A percentile compares a stretch with the other conserved stretches of the same genome.
Evolutionary conservation across 345 rosid genomes (phyloP).

Genomic region (Acer yangbiense): DNA sequence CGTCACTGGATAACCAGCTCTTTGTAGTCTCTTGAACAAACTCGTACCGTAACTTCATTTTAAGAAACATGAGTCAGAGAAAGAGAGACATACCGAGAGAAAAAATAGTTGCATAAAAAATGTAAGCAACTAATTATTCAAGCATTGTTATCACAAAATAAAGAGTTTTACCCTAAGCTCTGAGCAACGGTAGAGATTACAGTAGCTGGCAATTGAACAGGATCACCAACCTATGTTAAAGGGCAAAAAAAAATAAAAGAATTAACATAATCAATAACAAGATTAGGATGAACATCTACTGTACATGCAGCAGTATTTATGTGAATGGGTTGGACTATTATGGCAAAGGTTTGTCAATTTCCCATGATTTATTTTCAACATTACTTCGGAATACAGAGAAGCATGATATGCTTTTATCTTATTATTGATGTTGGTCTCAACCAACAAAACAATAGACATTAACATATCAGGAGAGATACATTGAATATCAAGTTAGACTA

Average conservation of each 20-base stretch:
- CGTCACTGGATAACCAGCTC: slow-evolving; percentile 90
- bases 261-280: slow-evolving; percentile 16
- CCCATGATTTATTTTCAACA: not conserved
- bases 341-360: not conserved
- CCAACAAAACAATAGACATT: not conserved
- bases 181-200: slow-evolving; percentile 85
- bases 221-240: slow-evolving; percentile 80
- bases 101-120: not conserved
- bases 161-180: slow-evolving; percentile 61
- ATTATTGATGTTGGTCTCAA: not conserved
- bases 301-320: slow-evolving; percentile 6
- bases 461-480: not conserved
- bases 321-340: slow-evolving; percentile 1
- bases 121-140: not conserved
- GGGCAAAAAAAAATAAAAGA: slow-evolving; percentile 2
- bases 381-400: not conserved
- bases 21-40: slow-evolving; percentile 93
- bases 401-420: not conserved
- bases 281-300: not conserved
- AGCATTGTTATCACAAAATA: not conserved
- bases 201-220: slow-evolving; percentile 96
- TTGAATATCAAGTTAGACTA: not conserved
- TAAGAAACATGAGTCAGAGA: slow-evolving; percentile 4
- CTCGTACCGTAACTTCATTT: slow-evolving; percentile 81
- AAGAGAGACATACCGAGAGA: not conserved